These are phyloP conservation scores for Fusarium denticulatum DNA, from an alignment of 2,329 filamentous ascomycete species.

Conservation along the genomic window DNA sequence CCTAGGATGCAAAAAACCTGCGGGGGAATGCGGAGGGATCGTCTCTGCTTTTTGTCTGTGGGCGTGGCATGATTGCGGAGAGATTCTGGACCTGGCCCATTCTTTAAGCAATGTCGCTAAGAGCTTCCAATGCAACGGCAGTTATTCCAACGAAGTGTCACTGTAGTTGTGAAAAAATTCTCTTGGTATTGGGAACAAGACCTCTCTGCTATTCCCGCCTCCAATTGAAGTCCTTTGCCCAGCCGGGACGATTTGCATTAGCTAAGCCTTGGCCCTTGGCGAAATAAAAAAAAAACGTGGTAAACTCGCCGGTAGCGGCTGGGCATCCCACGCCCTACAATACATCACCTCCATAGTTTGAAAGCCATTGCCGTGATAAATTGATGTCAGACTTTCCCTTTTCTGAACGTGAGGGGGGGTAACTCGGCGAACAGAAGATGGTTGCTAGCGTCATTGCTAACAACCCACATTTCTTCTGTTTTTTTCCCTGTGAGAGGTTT, in stretches of 20 bases:
- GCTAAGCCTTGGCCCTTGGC: constrained; percentile 28
- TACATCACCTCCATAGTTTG: not conserved
- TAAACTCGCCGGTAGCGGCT: constrained; percentile 14
- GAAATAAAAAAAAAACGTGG: constrained; percentile 7
- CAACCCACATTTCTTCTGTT: not conserved
- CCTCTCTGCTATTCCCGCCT: constrained; percentile 32
- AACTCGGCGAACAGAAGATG: constrained; percentile 15
- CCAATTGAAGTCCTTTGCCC: constrained; percentile 31
- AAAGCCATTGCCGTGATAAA: not conserved
- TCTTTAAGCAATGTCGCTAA: constrained; percentile 20
- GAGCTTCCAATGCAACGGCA: not conserved
- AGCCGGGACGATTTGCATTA: constrained; percentile 27
- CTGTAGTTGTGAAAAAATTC: not conserved
- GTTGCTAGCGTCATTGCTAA: not conserved
- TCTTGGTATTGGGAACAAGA: constrained; percentile 12
- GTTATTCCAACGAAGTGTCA: not conserved
- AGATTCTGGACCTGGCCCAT: constrained; percentile 26
- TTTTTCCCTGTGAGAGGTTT: not conserved
- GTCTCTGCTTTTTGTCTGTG: not conserved
- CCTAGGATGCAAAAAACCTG: constrained; percentile 8
- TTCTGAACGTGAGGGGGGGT: not conserved
- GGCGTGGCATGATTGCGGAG: constrained; percentile 19
- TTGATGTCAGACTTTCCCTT: not conserved
- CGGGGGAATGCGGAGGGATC: constrained; percentile 24
- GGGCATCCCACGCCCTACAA: constrained; percentile 2